Base-by-base conservation (phyloP, 176 grass and related monocot genomes). In the Avena eriantha region DNA sequence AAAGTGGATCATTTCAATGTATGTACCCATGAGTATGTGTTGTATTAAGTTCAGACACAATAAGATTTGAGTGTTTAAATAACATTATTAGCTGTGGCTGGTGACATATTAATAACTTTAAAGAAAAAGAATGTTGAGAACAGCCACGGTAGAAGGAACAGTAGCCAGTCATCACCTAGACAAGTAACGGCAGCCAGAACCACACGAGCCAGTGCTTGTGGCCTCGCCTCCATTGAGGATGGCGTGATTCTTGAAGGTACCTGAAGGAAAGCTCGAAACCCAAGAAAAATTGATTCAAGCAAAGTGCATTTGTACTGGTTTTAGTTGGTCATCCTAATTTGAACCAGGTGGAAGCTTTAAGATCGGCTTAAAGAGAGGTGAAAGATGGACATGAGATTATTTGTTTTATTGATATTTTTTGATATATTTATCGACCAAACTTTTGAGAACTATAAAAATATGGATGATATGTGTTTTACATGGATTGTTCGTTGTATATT, bases 201-300 rank as follows among this genome's bases (percentile, higher is more conserved):
- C 36, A 39, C 36, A 4, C 4, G 36, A 39, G 4, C 36, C 36
- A 39, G 4, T 4, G 36, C 36, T 39, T 39, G 36, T 4, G 36
- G 36, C 36, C 36, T 39, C 36, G 36, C 36, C 36, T 39, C 36
- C 36, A 39, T 39, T 4, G 36, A 39, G 36, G 36, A 39, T 4
- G 36, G 36, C 4, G 36, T 76, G 35, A 93, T 99, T 79, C 94
- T 99, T 53, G 87, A 99, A 88, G 84, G 80, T 93, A 73, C 45
- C 88, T 87, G 87, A 80, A 87, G 13, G 96, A 89, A 81, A 75
- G 47, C 26, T 83, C 41, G 1, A 82, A 82, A 53, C 73, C 83
- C 4, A 93, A 94, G 86, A 71, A 91, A 90, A 87, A 10, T 35
- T 80, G 68, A 91, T 13, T 70, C 7, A 3, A 49, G 35, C 67